Evolutionary conservation across 345 rosid genomes (phyloP).

Genomic region (Tarenaya hassleriana): DNA sequence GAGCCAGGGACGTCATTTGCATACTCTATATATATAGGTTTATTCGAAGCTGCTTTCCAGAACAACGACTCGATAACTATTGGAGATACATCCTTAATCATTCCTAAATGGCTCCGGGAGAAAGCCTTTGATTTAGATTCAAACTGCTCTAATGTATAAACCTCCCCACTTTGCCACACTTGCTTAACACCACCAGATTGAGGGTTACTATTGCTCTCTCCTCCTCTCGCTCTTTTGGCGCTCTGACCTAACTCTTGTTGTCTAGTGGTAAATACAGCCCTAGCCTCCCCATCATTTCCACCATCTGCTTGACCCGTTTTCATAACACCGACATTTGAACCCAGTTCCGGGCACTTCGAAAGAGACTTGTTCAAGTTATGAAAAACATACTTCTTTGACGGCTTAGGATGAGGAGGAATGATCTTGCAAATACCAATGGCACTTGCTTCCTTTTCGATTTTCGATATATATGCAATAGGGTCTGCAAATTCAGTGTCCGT

Average conservation of each 20-base stretch:
- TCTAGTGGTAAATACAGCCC: constrained; percentile 92
- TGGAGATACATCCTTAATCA: constrained; percentile 64
- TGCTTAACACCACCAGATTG: constrained; percentile 56
- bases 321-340: constrained; percentile 33
- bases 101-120: constrained; percentile 58
- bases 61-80: constrained; percentile 74
- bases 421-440: constrained; percentile 96
- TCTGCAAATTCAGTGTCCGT: constrained; percentile 98
- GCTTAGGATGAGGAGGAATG: constrained; percentile 90
- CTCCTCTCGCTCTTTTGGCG: constrained; percentile 50
- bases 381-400: constrained; percentile 77
- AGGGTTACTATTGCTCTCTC: constrained; percentile 23
- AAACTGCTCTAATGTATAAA: constrained; percentile 90
- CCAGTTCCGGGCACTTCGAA: constrained; percentile 67
- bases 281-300: constrained; percentile 38
- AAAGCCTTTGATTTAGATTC: constrained; percentile 78
- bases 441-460: constrained; percentile 90
- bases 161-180: constrained; percentile 98
- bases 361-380: constrained; percentile 78
- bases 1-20: constrained; percentile 99
- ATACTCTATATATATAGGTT: constrained; percentile 84
- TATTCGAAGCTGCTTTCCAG: constrained; percentile 85
- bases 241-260: constrained; percentile 89
- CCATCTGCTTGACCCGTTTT: constrained; percentile 28
- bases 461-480: constrained; percentile 95